Conservation (phyloP, 2,329 filamentous ascomycete species). For the Magnaporthiopsis rhizophila region DNA sequence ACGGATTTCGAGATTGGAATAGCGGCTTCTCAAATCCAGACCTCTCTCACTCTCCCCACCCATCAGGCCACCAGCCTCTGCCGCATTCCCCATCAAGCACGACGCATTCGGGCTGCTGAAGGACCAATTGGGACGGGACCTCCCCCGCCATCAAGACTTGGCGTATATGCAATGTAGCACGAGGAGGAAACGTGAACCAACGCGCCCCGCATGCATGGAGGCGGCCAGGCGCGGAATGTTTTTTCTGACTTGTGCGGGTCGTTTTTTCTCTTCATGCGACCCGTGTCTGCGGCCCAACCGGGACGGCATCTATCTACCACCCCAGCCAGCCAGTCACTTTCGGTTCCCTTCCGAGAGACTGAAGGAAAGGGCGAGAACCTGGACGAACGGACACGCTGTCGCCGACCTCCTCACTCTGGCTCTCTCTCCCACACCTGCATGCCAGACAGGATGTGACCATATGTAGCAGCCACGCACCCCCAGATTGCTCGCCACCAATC, state of each 20-base stretch:
- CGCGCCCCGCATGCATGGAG: too few species aligned
- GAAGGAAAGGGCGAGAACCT: background rate
- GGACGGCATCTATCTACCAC: background rate
- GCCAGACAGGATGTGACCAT: too few species aligned
- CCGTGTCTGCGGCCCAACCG: background rate
- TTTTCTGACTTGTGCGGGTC: background rate
- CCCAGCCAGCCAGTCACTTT: background rate
- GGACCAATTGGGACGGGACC: background rate
- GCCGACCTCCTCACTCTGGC: background rate
- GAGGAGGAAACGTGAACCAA: too few species aligned
- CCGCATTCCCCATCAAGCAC: background rate
- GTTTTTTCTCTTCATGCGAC: too few species aligned
- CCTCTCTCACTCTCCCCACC: background rate
- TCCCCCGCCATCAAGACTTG: background rate
- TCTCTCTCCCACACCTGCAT: too few species aligned
- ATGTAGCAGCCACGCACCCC: background rate
- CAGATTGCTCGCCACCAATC: background rate
- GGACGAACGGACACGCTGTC: background rate
- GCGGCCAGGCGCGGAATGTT: background rate
- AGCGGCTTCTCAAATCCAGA: background rate
- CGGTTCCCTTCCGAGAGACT: background rate
- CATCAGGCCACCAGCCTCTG: too few species aligned
- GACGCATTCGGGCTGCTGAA: background rate
- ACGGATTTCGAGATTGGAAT: background rate
- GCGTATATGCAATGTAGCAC: background rate